Evolutionary conservation across 768 basidiomycete genomes (phyloP).

Genomic region (Tylopilus plumbeoviolaceoides): DNA sequence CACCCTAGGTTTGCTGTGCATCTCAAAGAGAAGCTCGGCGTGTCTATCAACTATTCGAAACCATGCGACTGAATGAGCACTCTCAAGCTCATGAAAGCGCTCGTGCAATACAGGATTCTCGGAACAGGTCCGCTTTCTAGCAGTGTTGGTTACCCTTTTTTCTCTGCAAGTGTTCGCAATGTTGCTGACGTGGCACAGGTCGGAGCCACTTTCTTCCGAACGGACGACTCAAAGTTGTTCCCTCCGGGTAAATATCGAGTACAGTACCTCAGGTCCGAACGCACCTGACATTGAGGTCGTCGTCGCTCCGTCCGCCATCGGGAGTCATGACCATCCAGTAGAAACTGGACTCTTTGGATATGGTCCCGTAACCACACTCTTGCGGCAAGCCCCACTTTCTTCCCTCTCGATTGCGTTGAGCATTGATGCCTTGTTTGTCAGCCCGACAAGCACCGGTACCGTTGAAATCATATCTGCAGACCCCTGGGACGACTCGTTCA

Average conservation of each 20-base stretch:
- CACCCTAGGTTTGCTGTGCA: slow-evolving; percentile 54
- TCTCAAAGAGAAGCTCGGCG: slow-evolving; percentile 47
- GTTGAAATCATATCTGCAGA: slow-evolving; percentile 38
- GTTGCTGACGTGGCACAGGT: slow-evolving; percentile 14
- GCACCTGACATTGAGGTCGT: slow-evolving; percentile 31
- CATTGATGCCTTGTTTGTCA: slow-evolving; percentile 9
- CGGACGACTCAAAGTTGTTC: slow-evolving; percentile 30
- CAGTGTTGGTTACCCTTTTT: slow-evolving; percentile 39
- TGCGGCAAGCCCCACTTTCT: slow-evolving; percentile 23
- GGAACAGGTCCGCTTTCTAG: slow-evolving; percentile 48
- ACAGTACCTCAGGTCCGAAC: slow-evolving; percentile 26
- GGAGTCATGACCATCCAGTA: not conserved
- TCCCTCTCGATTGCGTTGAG: not conserved
- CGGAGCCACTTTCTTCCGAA: slow-evolving; percentile 31
- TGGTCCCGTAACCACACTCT: slow-evolving; percentile 14
- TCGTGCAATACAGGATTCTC: slow-evolving; percentile 40
- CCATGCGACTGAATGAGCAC: slow-evolving; percentile 16
- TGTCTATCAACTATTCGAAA: slow-evolving; percentile 39
- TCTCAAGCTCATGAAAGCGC: slow-evolving; percentile 30
- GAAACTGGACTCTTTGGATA: slow-evolving; percentile 15
- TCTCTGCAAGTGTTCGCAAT: not conserved
- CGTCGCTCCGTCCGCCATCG: slow-evolving; percentile 4
- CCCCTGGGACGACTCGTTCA: slow-evolving; percentile 39
- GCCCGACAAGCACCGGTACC: slow-evolving; percentile 43
- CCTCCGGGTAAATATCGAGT: slow-evolving; percentile 30